Base-by-base conservation (phyloP, 1,284 basidiomycete genomes). In the Xerocomus amazonicus region DNA sequence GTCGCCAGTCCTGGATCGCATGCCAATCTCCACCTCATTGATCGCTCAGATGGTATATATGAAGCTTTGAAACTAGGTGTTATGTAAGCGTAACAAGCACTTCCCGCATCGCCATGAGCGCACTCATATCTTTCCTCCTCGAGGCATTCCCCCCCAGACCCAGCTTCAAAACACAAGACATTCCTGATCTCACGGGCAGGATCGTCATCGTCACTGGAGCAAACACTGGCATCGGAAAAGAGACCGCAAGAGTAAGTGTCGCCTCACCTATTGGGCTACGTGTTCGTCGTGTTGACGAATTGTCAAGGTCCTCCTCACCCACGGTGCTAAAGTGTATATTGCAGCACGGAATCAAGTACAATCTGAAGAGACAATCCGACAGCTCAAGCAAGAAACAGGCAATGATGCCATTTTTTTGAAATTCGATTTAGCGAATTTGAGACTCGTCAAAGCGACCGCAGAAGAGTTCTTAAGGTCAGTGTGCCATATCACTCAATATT, bases 281-380 rank as follows among this genome's bases (percentile, higher is more conserved):
- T 38, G 19, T 34, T 13, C 9, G 23, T n/a, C 12, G 23, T 17
- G 6, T 14, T 16, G 14, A 6, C 33, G 10, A 17, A 2, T 19
- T 19, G 14, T 10, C 16, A 17, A 74, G 73, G 73, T 67, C 9
- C 71, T 83, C 13, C 72, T 83, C 32, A 47, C 64, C 13, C 73
- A 73, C 46, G 76, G 77, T 34, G 81, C 80, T 2, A 81, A 72
- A 35, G 83, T 87, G 8, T 84, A 83, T 59, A 70, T 86, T 50
- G 79, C 77, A 4, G 70, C 73, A 4, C 72, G 83, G 12, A 73
- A 67, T 55, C 61, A 66, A 47, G 52, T 62, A 14, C 77, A 75
- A 44, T 77, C 76, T 0, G 53, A 68, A 13, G 67, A 66, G 0
- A 77, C 79, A 2, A 81, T 86, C 42, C 61, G 67, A 10, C 67